A percentile compares a stretch with the other conserved stretches of the same genome.
Evolutionary conservation across 2,329 filamentous ascomycete species (phyloP).

Genomic region (Dactylella cylindrospora): DNA sequence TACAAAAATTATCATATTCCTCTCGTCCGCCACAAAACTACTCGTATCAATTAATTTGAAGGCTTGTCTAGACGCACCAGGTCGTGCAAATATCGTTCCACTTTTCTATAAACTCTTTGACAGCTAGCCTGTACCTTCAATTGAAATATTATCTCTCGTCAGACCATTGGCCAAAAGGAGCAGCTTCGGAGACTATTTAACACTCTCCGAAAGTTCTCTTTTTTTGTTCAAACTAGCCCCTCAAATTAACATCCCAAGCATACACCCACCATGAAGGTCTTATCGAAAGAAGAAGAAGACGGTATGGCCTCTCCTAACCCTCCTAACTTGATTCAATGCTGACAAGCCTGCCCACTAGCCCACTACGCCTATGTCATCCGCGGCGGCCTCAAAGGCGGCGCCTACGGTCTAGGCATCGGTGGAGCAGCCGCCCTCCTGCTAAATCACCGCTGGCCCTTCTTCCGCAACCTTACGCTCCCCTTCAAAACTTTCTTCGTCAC

Average conservation of each 20-base stretch:
- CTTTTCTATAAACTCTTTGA: too few relatives aligned
- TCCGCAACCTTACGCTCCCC: constrained; percentile 79
- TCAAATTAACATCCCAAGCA: background rate
- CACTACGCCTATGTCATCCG: constrained; percentile 66
- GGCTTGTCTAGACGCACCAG: too few relatives aligned
- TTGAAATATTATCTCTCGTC: too few relatives aligned
- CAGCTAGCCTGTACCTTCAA: too few relatives aligned
- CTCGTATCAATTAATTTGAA: too few relatives aligned
- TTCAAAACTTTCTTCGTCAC: constrained; percentile 89
- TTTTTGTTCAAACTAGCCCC: too few relatives aligned
- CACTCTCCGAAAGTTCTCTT: too few relatives aligned
- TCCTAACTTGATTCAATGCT: constrained; percentile 6
- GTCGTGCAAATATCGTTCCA: too few relatives aligned
- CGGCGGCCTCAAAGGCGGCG: constrained; percentile 74
- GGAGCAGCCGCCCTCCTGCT: constrained; percentile 45
- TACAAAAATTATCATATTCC: too few relatives aligned
- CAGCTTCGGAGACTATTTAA: too few relatives aligned
- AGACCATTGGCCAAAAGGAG: too few relatives aligned
- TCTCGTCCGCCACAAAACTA: too few relatives aligned
- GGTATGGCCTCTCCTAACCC: constrained; percentile 50
- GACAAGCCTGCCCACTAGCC: constrained; percentile 34
- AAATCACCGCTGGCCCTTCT: constrained; percentile 67
- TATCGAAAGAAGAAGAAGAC: constrained; percentile 88
- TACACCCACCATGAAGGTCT: constrained; percentile 75
- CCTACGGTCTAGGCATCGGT: constrained; percentile 57